phyloP scores from a whole-genome alignment of 805 yeast species.

The Candida tammaniensis region DNA sequence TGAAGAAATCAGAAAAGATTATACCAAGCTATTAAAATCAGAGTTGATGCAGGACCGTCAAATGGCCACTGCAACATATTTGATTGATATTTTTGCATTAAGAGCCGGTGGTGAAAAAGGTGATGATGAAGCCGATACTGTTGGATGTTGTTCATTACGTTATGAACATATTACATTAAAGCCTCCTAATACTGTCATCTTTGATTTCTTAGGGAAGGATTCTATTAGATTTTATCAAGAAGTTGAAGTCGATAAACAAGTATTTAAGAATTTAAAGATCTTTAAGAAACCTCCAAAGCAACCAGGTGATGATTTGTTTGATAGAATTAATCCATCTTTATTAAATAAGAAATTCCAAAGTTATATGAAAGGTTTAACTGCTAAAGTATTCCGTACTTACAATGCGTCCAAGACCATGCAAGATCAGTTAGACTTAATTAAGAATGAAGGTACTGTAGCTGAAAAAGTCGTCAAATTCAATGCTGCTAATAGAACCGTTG shows the following conservation, averaged over 20 bases:
- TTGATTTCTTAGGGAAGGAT: slow-evolving; percentile 95
- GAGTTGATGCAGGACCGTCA: slow-evolving; percentile 83
- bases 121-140: slow-evolving; percentile 97
- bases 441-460: slow-evolving; percentile 82
- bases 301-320: slow-evolving; percentile 91
- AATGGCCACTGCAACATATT: slow-evolving; percentile 89
- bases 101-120: slow-evolving; percentile 98
- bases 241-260: slow-evolving; percentile 89
- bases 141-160: slow-evolving; percentile 93
- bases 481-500: slow-evolving; percentile 95
- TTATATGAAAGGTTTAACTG: slow-evolving; percentile 91
- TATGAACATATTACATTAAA: slow-evolving; percentile 83
- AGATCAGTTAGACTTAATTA: slow-evolving; percentile 80
- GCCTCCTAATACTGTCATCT: slow-evolving; percentile 82
- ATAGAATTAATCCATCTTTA: slow-evolving; percentile 78
- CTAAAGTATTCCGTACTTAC: slow-evolving; percentile 95
- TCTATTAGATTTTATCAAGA: slow-evolving; percentile 89
- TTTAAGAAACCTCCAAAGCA: slow-evolving; percentile 87
- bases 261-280: slow-evolving; percentile 80
- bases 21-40: slow-evolving; percentile 64
- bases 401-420: slow-evolving; percentile 97
- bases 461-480: slow-evolving; percentile 86
- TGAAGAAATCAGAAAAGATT: slow-evolving; percentile 71
- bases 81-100: slow-evolving; percentile 87
- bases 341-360: slow-evolving; percentile 84